Conservation (phyloP, 1,139 yeast species). For the Zhuliangozyma blackwelliae region DNA sequence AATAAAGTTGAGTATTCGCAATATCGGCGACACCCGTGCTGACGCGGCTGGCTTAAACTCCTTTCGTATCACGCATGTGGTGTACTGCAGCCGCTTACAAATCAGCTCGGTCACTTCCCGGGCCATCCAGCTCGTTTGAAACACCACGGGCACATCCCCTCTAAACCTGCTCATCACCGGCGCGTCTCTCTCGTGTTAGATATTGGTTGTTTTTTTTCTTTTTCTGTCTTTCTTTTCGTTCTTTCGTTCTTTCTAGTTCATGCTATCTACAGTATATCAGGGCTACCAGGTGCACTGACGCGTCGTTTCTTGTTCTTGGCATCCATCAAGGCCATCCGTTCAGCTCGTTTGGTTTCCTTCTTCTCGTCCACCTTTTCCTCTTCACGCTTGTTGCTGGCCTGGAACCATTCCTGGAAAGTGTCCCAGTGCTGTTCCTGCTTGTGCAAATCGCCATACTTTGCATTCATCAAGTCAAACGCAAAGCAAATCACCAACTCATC, state of each 20-base stretch:
- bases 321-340: slow-evolving; percentile 20
- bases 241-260: no score
- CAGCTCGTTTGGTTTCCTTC: slow-evolving; percentile 33
- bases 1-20: slow-evolving; percentile 25
- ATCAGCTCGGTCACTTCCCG: slow-evolving; percentile 9
- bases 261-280: no score
- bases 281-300: slow-evolving; percentile 6
- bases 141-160: slow-evolving; percentile 15
- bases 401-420: slow-evolving; percentile 5
- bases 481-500: slow-evolving; percentile 34
- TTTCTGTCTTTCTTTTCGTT: no score
- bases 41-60: slow-evolving; percentile 13
- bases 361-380: slow-evolving; percentile 26
- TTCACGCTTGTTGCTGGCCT: slow-evolving; percentile 4
- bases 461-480: slow-evolving; percentile 41
- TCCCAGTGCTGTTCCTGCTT: slow-evolving; percentile 11
- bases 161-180: no score
- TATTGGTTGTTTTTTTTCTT: no score
- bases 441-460: slow-evolving; percentile 17
- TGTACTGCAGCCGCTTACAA: slow-evolving; percentile 7
- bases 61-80: slow-evolving; percentile 14
- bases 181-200: no score
- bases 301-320: slow-evolving; percentile 13
- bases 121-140: slow-evolving; percentile 24
- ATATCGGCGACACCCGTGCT: slow-evolving; percentile 21